Percentiles rank a stretch among this genome's conserved stretches.
These are phyloP conservation scores for Podospora australis DNA, from an alignment of 495 filamentous ascomycete genomes.

Conservation along the genomic window DNA sequence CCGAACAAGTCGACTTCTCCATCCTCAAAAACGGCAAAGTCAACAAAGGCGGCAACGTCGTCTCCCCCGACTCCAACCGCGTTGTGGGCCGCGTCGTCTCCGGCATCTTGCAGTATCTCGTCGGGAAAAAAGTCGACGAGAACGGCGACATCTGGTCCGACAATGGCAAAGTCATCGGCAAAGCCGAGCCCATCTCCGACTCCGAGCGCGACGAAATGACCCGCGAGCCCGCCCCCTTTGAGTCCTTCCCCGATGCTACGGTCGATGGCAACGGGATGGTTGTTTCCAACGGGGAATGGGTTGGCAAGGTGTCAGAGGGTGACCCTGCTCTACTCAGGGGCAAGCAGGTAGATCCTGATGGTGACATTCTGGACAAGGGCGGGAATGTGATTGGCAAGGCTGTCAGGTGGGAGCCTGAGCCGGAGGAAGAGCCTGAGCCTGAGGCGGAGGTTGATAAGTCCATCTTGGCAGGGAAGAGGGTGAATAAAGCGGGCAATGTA, in stretches of 20 bases:
- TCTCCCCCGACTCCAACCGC: constrained; percentile 60
- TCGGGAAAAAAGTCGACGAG: constrained; percentile 62
- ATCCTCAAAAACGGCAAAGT: constrained; percentile 58
- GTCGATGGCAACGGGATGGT: constrained; percentile 67
- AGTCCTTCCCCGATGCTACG: constrained; percentile 61
- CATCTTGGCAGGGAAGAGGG: constrained; percentile 68
- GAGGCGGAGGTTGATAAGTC: constrained; percentile 55
- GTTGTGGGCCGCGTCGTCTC: constrained; percentile 63
- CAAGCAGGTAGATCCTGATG: constrained; percentile 73
- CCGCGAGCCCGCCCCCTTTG: constrained; percentile 65
- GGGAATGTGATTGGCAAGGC: constrained; percentile 76
- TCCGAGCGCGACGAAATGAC: constrained; percentile 57
- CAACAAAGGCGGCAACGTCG: constrained; percentile 76
- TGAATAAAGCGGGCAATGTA: constrained; percentile 81
- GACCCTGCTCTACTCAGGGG: constrained; percentile 68
- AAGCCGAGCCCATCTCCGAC: constrained; percentile 65
- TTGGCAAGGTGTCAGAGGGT: constrained; percentile 71
- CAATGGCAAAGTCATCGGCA: constrained; percentile 64
- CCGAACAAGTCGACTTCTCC: constrained; percentile 51
- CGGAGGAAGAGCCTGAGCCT: constrained; percentile 46
- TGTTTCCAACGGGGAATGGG: constrained; percentile 58
- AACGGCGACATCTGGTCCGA: constrained; percentile 73
- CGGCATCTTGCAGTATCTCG: constrained; percentile 60
- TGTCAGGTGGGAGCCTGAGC: constrained; percentile 67
- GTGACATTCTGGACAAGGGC: constrained; percentile 73